phyloP scores from a whole-genome alignment of 1,284 basidiomycete species.

The Ustilago bromivora region DNA sequence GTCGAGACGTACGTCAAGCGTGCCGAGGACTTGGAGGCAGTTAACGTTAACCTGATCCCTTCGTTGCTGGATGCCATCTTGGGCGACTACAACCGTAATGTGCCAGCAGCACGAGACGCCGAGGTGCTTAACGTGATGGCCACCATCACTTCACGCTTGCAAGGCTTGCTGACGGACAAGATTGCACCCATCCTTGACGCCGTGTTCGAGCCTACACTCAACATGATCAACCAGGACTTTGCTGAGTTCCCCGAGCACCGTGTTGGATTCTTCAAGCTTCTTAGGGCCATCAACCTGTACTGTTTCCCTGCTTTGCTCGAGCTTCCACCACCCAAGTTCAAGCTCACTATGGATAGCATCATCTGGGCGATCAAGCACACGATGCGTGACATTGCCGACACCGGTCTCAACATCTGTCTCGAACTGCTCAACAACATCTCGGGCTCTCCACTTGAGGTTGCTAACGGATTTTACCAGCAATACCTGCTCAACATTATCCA shows the following conservation, averaged over 20 bases:
- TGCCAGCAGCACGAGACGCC: constrained; percentile 91
- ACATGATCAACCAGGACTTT: constrained; percentile 99
- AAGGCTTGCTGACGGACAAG: constrained; percentile 81
- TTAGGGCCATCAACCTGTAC: constrained; percentile 90
- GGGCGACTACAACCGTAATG: constrained; percentile 95
- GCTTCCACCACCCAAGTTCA: constrained; percentile 92
- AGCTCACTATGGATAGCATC: constrained; percentile 97
- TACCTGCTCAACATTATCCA: constrained; percentile 94
- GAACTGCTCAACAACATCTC: constrained; percentile 98
- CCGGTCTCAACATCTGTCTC: constrained; percentile 82
- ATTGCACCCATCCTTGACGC: constrained; percentile 96
- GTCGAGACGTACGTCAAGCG: constrained; percentile 98
- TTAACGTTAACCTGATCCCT: constrained; percentile 92
- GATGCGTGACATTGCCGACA: constrained; percentile 98
- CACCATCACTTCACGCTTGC: constrained; percentile 79
- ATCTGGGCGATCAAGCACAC: constrained; percentile 99
- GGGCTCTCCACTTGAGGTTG: constrained; percentile 80
- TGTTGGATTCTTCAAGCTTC: constrained; percentile 94
- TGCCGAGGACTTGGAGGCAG: constrained; percentile 92
- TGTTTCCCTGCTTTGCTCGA: constrained; percentile 96
- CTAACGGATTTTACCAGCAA: constrained; percentile 87
- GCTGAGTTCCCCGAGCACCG: constrained; percentile 98
- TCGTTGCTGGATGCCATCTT: constrained; percentile 95
- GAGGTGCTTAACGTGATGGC: constrained; percentile 99
- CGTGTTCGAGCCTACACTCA: constrained; percentile 95